Evolutionary conservation across 768 basidiomycete species (phyloP).

Genomic region (Auriscalpium microsporum): DNA sequence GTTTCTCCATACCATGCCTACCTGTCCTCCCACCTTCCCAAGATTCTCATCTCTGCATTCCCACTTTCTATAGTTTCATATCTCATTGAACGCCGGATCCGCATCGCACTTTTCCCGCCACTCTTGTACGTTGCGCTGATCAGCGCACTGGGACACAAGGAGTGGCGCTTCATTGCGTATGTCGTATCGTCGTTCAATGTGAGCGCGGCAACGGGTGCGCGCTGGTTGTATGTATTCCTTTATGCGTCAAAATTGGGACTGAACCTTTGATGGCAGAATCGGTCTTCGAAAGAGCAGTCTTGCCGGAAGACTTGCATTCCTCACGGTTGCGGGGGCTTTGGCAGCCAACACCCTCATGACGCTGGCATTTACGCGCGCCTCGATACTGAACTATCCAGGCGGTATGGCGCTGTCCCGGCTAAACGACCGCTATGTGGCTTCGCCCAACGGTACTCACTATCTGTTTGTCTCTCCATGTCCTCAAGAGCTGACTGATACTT

Average conservation of each 20-base stretch:
- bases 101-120: slow-evolving; percentile 43
- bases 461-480: background rate
- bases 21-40: slow-evolving; percentile 61
- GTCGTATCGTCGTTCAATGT: slow-evolving; percentile 76
- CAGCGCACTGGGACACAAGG: slow-evolving; percentile 83
- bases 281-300: slow-evolving; percentile 40
- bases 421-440: slow-evolving; percentile 40
- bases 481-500: too few species aligned
- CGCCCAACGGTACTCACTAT: slow-evolving; percentile 22
- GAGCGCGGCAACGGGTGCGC: slow-evolving; percentile 59
- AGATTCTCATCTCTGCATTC: slow-evolving; percentile 57
- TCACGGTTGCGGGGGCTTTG: slow-evolving; percentile 41
- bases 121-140: slow-evolving; percentile 50
- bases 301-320: slow-evolving; percentile 36
- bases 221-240: slow-evolving; percentile 49
- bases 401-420: slow-evolving; percentile 61
- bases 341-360: slow-evolving; percentile 47
- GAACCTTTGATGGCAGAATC: slow-evolving; percentile 26
- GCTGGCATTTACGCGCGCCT: slow-evolving; percentile 44
- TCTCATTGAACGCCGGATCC: slow-evolving; percentile 38
- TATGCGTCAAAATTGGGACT: background rate
- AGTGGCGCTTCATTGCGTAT: slow-evolving; percentile 96
- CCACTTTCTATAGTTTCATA: slow-evolving; percentile 54
- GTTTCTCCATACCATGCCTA: slow-evolving; percentile 65
- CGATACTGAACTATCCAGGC: slow-evolving; percentile 82